Evolutionary conservation across 352 stramenopile genomes (phyloP), one percentile per base, ranked within the genome.

Genomic region (Pythium volutum): DNA sequence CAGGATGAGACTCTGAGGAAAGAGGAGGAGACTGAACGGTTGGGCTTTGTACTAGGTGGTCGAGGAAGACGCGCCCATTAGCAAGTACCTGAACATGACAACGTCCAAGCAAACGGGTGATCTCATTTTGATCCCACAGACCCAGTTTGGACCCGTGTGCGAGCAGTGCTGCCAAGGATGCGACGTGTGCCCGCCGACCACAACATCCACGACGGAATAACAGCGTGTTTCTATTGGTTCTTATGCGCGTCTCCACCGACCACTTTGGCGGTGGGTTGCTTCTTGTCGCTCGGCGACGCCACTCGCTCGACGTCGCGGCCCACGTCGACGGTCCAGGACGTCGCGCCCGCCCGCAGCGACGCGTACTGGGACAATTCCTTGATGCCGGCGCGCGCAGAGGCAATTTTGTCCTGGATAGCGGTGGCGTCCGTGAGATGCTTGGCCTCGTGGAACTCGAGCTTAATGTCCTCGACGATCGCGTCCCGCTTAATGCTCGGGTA

Each of bases 401-500:
- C 71, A 51, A 96, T 45, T 59, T 93, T 90, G 54, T 88, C 62
- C 50, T 76, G 65, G 47, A 95, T 88, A 51, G 74, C 67, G 42
- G 69, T 69, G 29, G 74, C 59, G 59, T 90, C 81, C 33, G 79
- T 82, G 34, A 91, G 62, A 39, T 61, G 29, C 70, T 91, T 88
- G 70, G 81, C 87, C 29, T 84, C 77, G 63, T 91, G 84, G 73
- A 93, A 93, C 68, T 94, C 80, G 41, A 76, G 69, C 70, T 92
- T 91, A 69, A 94, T 92, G 67, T 96, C 88, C 33, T 71, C 67
- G 49, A 93, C 72, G 58, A 95, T 87, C 15, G 83, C 79, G 41
- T 89, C 73, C 49, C 83, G 81, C 77, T 95, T 95, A 62, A 95
- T 56, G 76, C 85, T 95, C 62, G 85, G 85, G 68, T 92, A 95